Evolutionary conservation across 2,329 filamentous ascomycete genomes (phyloP).

Genomic region (Epichloe elymi): DNA sequence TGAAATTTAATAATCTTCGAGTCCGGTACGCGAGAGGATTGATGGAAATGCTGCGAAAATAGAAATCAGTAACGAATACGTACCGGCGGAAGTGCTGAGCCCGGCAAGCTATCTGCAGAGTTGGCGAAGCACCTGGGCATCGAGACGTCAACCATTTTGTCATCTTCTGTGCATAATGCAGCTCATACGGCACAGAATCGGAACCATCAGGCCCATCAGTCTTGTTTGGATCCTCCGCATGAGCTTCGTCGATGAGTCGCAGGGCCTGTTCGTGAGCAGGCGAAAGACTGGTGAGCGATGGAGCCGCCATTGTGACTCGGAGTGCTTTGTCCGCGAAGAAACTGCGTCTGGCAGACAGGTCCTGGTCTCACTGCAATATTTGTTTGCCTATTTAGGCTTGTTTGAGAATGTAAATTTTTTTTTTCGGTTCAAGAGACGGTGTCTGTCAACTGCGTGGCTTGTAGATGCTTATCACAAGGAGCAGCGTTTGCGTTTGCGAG

Average conservation of each 20-base stretch:
- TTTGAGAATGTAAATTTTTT: too few relatives aligned
- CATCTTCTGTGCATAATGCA: slow-evolving; percentile 73
- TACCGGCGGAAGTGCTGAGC: slow-evolving; percentile 70
- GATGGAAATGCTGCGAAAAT: too few relatives aligned
- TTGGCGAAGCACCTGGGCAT: slow-evolving; percentile 47
- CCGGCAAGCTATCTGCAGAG: slow-evolving; percentile 62
- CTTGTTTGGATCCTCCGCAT: slow-evolving; percentile 22
- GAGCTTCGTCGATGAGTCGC: slow-evolving; percentile 56
- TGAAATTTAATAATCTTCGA: too few relatives aligned
- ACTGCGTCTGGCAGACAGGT: too few relatives aligned
- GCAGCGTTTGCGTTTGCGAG: too few relatives aligned
- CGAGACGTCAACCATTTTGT: slow-evolving; percentile 55
- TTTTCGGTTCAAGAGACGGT: not conserved
- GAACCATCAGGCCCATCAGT: slow-evolving; percentile 29
- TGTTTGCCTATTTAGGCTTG: too few relatives aligned
- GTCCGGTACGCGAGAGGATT: too few relatives aligned
- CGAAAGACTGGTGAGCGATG: not conserved
- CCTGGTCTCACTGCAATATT: too few relatives aligned
- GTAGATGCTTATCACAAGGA: not conserved
- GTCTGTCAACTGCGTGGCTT: not conserved
- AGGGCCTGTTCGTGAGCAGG: slow-evolving; percentile 37
- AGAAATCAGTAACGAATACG: too few relatives aligned
- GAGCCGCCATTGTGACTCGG: not conserved
- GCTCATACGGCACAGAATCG: slow-evolving; percentile 53
- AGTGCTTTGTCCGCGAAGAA: too few relatives aligned